phyloP scores from a whole-genome alignment of 306 rosid genomes.

The Oemleria cerasiformis region DNA sequence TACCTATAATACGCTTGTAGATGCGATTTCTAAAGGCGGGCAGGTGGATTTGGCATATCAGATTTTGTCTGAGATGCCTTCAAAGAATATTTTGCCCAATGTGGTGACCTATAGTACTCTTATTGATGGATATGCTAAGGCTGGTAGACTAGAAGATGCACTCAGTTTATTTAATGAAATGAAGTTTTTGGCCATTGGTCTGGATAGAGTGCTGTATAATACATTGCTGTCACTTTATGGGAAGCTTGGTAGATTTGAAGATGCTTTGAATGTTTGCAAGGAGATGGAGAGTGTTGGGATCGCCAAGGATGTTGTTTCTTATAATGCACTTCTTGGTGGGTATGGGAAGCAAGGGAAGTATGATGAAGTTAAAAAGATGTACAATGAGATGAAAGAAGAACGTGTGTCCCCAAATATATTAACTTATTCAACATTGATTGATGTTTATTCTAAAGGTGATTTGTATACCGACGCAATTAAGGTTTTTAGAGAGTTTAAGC shows the following conservation, averaged over 20 bases:
- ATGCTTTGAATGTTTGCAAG: conserved; percentile 49
- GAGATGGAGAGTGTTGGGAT: conserved; percentile 85
- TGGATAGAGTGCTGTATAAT: conserved; percentile 83
- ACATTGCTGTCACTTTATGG: conserved; percentile 73
- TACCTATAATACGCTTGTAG: conserved; percentile 81
- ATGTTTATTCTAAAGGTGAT: conserved; percentile 77
- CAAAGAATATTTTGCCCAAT: conserved; percentile 56
- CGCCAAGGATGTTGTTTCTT: conserved; percentile 65
- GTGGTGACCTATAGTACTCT: conserved; percentile 85
- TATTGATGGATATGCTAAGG: conserved; percentile 91
- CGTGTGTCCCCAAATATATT: conserved; percentile 51
- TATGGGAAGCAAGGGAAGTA: conserved; percentile 78
- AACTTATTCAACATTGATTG: conserved; percentile 84
- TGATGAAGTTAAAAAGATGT: conserved; percentile 49
- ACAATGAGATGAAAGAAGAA: conserved; percentile 60
- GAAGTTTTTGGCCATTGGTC: conserved; percentile 54
- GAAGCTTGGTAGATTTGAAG: conserved; percentile 79
- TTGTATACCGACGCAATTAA: conserved; percentile 67
- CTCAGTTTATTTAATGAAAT: conserved; percentile 58
- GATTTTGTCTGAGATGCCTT: conserved; percentile 68
- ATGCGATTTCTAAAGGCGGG: conserved; percentile 84
- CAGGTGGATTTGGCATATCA: conserved; percentile 71
- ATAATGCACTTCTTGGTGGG: conserved; percentile 82
- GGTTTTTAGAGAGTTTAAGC: conserved; percentile 62
- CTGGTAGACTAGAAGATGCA: conserved; percentile 72